These are phyloP conservation scores for Gloeostereum incarnatum DNA, from an alignment of 768 basidiomycete genomes.

Conservation along the genomic window DNA sequence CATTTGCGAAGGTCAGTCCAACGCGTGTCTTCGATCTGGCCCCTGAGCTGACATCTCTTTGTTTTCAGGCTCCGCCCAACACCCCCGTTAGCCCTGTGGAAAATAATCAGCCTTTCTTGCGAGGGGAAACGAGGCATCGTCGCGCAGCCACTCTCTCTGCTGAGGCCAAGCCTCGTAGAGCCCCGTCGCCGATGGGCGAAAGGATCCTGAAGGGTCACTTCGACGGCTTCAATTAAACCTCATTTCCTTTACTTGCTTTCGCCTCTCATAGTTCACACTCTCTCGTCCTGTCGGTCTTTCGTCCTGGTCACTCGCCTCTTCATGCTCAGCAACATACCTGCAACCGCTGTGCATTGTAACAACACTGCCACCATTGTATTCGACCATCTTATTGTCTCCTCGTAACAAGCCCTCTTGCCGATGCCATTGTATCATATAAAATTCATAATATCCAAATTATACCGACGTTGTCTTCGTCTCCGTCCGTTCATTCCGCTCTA, in stretches of 20 bases:
- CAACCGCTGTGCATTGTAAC: slow-evolving; percentile 18
- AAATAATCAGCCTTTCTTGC: slow-evolving; percentile 17
- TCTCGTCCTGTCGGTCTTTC: slow-evolving; percentile 5
- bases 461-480: too few relatives aligned
- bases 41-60: too few relatives aligned
- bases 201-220: slow-evolving; percentile 87
- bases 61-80: slow-evolving; percentile 48
- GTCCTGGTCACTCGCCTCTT: slow-evolving; percentile 4
- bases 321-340: slow-evolving; percentile 27
- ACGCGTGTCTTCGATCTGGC: slow-evolving; percentile 1
- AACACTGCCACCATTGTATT: slow-evolving; percentile 3
- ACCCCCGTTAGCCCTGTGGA: slow-evolving; percentile 32
- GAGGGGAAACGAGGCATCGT: slow-evolving; percentile 28
- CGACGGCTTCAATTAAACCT: slow-evolving; percentile 71
- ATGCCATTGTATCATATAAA: background rate
- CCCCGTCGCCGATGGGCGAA: slow-evolving; percentile 87
- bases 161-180: slow-evolving; percentile 49
- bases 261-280: too few relatives aligned
- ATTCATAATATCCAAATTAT: slow-evolving; percentile 1
- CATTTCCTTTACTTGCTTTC: slow-evolving; percentile 2
- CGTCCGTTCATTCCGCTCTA: too few relatives aligned
- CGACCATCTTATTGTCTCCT: too few relatives aligned
- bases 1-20: slow-evolving; percentile 46
- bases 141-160: slow-evolving; percentile 54
- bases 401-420: too few relatives aligned